These are phyloP conservation scores for Geranomyces michiganensis DNA, from an alignment of 192 early-diverging fungal species.

Conservation along the genomic window DNA sequence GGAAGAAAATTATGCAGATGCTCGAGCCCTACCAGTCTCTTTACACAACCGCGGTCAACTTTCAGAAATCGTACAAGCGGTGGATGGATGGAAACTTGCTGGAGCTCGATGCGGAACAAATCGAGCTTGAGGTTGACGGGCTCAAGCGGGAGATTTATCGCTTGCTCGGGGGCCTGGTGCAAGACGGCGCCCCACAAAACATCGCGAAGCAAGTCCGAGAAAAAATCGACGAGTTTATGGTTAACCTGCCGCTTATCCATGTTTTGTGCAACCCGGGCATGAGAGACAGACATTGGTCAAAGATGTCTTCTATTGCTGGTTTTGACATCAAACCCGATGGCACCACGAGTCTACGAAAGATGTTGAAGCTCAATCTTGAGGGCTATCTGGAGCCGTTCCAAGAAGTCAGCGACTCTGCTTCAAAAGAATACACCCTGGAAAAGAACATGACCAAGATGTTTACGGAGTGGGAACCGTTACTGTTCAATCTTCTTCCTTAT, in stretches of 20 bases:
- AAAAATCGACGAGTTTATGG: constrained; percentile 65
- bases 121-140: constrained; percentile 58
- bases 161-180: constrained; percentile 53
- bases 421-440: constrained; percentile 68
- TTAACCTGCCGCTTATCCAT: constrained; percentile 62
- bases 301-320: constrained; percentile 47
- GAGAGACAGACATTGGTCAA: constrained; percentile 61
- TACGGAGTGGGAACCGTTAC: constrained; percentile 60
- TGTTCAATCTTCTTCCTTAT: constrained; percentile 59
- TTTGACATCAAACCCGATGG: constrained; percentile 61
- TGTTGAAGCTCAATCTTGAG: constrained; percentile 62
- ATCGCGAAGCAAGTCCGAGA: constrained; percentile 66
- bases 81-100: constrained; percentile 69
- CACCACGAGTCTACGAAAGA: constrained; percentile 56
- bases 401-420: constrained; percentile 63
- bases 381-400: constrained; percentile 55
- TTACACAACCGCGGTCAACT: constrained; percentile 65
- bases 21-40: constrained; percentile 65
- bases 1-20: constrained; percentile 55
- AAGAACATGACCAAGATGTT: constrained; percentile 68
- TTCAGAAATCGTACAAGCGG: constrained; percentile 63
- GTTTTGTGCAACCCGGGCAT: constrained; percentile 67
- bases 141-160: constrained; percentile 67
- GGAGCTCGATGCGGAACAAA: constrained; percentile 62
- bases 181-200: constrained; percentile 58